Evolutionary conservation across 1,284 basidiomycete genomes (phyloP).

Genomic region (Boletellus deceptivus): DNA sequence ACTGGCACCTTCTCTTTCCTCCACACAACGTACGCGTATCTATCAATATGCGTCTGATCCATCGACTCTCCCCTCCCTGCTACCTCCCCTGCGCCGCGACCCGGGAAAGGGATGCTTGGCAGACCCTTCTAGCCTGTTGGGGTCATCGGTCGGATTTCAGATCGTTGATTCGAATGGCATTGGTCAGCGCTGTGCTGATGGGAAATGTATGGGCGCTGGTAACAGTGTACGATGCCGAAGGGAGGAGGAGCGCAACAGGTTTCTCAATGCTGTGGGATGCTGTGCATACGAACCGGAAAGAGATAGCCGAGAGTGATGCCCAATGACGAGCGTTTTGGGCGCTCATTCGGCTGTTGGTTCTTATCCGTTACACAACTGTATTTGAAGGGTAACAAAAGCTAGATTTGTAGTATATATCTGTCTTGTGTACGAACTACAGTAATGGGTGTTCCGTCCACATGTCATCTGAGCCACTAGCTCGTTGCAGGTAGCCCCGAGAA

Average conservation of each 20-base stretch:
- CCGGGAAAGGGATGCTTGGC: slow-evolving; percentile 30
- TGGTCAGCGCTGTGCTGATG: slow-evolving; percentile 30
- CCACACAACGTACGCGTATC: slow-evolving; percentile 53
- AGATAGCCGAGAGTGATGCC: slow-evolving; percentile 6
- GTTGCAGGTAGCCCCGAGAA: too few relatives aligned
- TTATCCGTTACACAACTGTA: too few relatives aligned
- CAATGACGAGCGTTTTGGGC: too few relatives aligned
- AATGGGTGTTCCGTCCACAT: too few relatives aligned
- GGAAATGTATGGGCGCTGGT: slow-evolving; percentile 36
- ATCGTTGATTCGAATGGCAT: slow-evolving; percentile 5
- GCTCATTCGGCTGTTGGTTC: background rate
- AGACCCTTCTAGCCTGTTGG: slow-evolving; percentile 34
- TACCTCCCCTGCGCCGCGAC: slow-evolving; percentile 33
- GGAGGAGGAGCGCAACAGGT: slow-evolving; percentile 42
- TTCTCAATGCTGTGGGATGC: slow-evolving; percentile 48
- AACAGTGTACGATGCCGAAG: slow-evolving; percentile 40
- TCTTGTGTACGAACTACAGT: too few relatives aligned
- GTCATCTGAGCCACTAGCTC: too few relatives aligned
- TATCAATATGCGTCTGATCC: slow-evolving; percentile 52
- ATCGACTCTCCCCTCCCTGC: slow-evolving; percentile 53
- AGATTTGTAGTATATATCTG: too few relatives aligned
- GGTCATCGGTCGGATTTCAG: slow-evolving; percentile 12
- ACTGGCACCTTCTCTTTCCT: slow-evolving; percentile 56
- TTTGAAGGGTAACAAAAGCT: too few relatives aligned
- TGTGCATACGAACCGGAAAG: slow-evolving; percentile 43